These are phyloP conservation scores for Leccinellum luteum DNA, from an alignment of 768 basidiomycete genomes.

Conservation along the genomic window DNA sequence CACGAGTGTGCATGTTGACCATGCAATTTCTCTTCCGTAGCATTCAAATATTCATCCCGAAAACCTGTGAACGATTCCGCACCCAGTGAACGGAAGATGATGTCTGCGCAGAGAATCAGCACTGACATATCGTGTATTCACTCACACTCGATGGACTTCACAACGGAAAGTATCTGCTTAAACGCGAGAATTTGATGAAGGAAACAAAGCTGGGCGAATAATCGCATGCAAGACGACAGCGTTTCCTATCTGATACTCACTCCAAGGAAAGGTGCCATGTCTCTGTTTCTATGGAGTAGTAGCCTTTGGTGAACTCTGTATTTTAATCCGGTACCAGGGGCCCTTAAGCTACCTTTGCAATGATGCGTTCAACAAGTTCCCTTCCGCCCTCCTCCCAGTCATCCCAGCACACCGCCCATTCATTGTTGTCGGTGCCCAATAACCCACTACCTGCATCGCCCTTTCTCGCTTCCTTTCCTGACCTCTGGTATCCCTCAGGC, in stretches of 20 bases:
- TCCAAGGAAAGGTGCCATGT: not conserved
- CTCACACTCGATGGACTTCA: not conserved
- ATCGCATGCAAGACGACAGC: not conserved
- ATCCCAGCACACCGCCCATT: slow-evolving; percentile 42
- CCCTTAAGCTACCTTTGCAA: slow-evolving; percentile 13
- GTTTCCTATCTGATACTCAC: not conserved
- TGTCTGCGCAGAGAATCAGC: too few species aligned
- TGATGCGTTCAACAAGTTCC: slow-evolving; percentile 29
- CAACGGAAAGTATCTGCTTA: slow-evolving; percentile 80
- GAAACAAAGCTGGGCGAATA: slow-evolving; percentile 67
- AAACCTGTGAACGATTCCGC: too few species aligned
- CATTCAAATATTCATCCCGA: too few species aligned
- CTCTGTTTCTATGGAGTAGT: not conserved
- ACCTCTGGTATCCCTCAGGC: slow-evolving; percentile 26
- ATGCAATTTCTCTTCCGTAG: too few species aligned
- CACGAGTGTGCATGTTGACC: too few species aligned
- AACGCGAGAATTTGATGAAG: slow-evolving; percentile 76
- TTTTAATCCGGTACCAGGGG: not conserved
- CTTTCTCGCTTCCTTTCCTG: slow-evolving; percentile 26
- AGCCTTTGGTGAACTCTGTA: not conserved
- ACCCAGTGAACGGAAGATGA: too few species aligned
- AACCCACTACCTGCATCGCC: slow-evolving; percentile 26
- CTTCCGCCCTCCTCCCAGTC: slow-evolving; percentile 37
- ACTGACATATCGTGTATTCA: not conserved
- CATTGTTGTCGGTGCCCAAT: slow-evolving; percentile 30